These are phyloP conservation scores for Leishmania aethiopica DNA, from an alignment of 208 protist genomes.

Conservation along the genomic window DNA sequence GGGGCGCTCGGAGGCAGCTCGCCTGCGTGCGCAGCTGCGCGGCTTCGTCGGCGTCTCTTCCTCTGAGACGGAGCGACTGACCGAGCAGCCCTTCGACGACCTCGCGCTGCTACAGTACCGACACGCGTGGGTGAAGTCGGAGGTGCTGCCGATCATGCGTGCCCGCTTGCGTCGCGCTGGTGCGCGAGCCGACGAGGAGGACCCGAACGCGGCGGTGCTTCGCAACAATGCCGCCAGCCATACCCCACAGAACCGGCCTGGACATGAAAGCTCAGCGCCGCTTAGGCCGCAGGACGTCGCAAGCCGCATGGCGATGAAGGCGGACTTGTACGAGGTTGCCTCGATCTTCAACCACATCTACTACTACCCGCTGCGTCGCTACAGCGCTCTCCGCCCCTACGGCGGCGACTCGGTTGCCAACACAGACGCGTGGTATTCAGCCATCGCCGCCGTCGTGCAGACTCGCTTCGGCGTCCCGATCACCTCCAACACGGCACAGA, in stretches of 20 bases:
- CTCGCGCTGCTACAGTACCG: slow-evolving; percentile 45
- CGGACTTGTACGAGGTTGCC: slow-evolving; percentile 27
- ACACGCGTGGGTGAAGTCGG: slow-evolving; percentile 25
- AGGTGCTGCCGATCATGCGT: slow-evolving; percentile 24
- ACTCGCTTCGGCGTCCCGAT: slow-evolving; percentile 18
- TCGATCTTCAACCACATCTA: slow-evolving; percentile 50
- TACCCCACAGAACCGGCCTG: background rate
- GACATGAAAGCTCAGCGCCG: background rate
- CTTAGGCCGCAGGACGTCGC: slow-evolving; percentile 5
- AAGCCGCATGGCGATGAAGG: slow-evolving; percentile 18
- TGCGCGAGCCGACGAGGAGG: background rate
- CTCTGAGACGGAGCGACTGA: slow-evolving; percentile 11
- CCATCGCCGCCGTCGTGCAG: slow-evolving; percentile 42
- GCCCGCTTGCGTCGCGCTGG: background rate
- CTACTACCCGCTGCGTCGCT: slow-evolving; percentile 69
- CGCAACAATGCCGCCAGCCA: background rate
- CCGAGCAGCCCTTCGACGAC: slow-evolving; percentile 43
- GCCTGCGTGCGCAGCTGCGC: slow-evolving; percentile 27
- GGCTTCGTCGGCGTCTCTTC: slow-evolving; percentile 25
- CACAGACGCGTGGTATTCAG: slow-evolving; percentile 49
- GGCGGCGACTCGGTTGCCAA: slow-evolving; percentile 27
- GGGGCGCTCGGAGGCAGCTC: slow-evolving; percentile 10
- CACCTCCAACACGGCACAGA: background rate
- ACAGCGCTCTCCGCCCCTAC: slow-evolving; percentile 34
- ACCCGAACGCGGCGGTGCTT: background rate